phyloP scores from a whole-genome alignment of 2,329 filamentous ascomycete genomes.

The Leptosphaerulina australis region DNA sequence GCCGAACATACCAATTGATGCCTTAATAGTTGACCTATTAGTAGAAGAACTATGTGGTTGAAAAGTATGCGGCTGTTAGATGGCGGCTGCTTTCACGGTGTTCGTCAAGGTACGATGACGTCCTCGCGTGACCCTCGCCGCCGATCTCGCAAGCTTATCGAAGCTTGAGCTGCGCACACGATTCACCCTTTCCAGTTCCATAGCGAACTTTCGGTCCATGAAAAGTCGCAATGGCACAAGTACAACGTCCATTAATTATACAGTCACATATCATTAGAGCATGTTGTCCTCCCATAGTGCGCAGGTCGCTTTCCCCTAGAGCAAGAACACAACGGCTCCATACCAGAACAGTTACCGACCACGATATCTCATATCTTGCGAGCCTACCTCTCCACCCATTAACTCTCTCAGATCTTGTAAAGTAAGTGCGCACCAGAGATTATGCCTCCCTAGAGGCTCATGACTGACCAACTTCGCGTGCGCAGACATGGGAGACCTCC shows the following conservation, averaged over 20 bases:
- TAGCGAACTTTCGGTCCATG: not conserved
- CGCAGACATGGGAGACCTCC: constrained; percentile 78
- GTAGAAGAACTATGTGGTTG: too few relatives aligned
- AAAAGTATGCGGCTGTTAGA: too few relatives aligned
- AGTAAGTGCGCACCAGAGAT: constrained; percentile 58
- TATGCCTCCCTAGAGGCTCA: not conserved
- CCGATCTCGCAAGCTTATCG: constrained; percentile 13
- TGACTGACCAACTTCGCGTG: constrained; percentile 21
- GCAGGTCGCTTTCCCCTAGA: constrained; percentile 26
- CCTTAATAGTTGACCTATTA: too few relatives aligned
- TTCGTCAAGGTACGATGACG: too few relatives aligned
- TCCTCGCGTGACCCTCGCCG: constrained; percentile 6
- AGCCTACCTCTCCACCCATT: constrained; percentile 78
- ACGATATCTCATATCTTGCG: constrained; percentile 79
- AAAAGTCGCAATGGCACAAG: constrained; percentile 33
- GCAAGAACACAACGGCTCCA: constrained; percentile 32
- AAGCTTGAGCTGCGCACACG: constrained; percentile 10
- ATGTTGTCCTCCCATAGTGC: constrained; percentile 37
- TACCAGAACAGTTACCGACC: constrained; percentile 62
- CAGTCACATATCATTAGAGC: constrained; percentile 47
- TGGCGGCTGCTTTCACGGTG: too few relatives aligned
- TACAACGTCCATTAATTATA: constrained; percentile 45
- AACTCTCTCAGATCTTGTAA: constrained; percentile 86
- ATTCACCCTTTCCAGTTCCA: not conserved
- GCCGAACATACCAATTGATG: too few relatives aligned